Evolutionary conservation across 2,329 filamentous ascomycete genomes (phyloP).

Genomic region (Fusarium sp.): DNA sequence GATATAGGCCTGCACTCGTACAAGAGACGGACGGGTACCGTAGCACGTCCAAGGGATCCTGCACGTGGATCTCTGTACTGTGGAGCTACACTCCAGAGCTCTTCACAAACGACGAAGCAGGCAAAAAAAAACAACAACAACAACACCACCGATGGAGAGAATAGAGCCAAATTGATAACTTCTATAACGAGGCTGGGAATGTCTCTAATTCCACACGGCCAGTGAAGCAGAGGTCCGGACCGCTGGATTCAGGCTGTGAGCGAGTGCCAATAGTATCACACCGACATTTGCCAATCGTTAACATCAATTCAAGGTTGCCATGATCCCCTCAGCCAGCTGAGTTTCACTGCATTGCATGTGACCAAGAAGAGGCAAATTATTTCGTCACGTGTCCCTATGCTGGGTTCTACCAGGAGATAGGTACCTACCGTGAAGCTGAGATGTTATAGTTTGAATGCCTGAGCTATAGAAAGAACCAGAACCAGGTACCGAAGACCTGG

Average conservation of each 20-base stretch:
- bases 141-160: not conserved
- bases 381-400: slow-evolving; percentile 30
- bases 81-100: slow-evolving; percentile 8
- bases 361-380: slow-evolving; percentile 26
- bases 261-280: slow-evolving; percentile 34
- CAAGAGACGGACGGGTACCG: slow-evolving; percentile 4
- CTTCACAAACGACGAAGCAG: not conserved
- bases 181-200: slow-evolving; percentile 31
- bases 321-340: slow-evolving; percentile 1
- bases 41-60: slow-evolving; percentile 13
- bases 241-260: slow-evolving; percentile 25
- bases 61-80: slow-evolving; percentile 23
- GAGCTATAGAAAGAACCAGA: not conserved
- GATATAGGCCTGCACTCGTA: not conserved
- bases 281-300: slow-evolving; percentile 42
- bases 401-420: not conserved
- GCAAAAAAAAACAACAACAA: not conserved
- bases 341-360: slow-evolving; percentile 26
- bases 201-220: slow-evolving; percentile 21
- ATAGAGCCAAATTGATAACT: slow-evolving; percentile 2
- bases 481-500: not conserved
- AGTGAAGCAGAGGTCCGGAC: slow-evolving; percentile 28
- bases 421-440: not conserved
- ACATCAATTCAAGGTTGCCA: slow-evolving; percentile 20
- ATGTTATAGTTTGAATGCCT: not conserved